Base-by-base conservation (phyloP, 2,329 filamentous ascomycete genomes). In the Apiospora koreana region DNA sequence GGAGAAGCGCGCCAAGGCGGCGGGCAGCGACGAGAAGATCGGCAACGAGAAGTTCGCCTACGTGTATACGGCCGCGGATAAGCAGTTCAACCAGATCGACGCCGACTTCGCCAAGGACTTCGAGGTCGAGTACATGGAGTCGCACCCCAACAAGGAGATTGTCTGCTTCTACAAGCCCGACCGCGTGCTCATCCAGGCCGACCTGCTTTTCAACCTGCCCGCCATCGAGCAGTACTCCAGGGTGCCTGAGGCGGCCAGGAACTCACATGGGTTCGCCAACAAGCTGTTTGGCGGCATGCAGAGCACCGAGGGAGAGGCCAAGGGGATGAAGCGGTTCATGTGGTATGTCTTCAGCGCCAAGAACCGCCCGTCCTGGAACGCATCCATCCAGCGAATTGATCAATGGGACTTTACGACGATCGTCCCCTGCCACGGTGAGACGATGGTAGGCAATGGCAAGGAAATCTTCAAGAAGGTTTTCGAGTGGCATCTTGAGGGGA, bases 371-470 rank as follows among this genome's bases (percentile, higher is more conserved):
- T 90, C 88, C 18, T 97, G 94, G 80, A 91, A 90, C 73, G 85
- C 89, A 72, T 94, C 92, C 75, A 83, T 94, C 50, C 83, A 81
- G 74, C 86, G 87, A 71, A 95, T 98, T 73, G 85, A 90, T 68
- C 79, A 81, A 69, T 99, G 95, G 95, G 92, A 95, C 71, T 97
- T 98, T 79, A 89, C 92, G 73, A 91, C 91, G 48, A 86, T 98
- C 67, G 91, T 99, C 71, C 94, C 95, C 0, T 98, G 95, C 80
- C 96, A 99, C 81, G 96, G 96, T 10, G 96, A 99, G 82, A 91
- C 93, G 21, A 90, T 98, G 74, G 92, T 96, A 80, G 85, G 83
- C 1, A 80, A 85, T 72, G 94, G 88, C 12, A 97, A 97, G 85
- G 87, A 87, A 14, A 84, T 93, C 21, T 97, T 95, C 74, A 84